A percentile compares a stretch with the other conserved stretches of the same genome.
Conservation (phyloP, 1,284 basidiomycete species). For the Naganishia sp. region DNA sequence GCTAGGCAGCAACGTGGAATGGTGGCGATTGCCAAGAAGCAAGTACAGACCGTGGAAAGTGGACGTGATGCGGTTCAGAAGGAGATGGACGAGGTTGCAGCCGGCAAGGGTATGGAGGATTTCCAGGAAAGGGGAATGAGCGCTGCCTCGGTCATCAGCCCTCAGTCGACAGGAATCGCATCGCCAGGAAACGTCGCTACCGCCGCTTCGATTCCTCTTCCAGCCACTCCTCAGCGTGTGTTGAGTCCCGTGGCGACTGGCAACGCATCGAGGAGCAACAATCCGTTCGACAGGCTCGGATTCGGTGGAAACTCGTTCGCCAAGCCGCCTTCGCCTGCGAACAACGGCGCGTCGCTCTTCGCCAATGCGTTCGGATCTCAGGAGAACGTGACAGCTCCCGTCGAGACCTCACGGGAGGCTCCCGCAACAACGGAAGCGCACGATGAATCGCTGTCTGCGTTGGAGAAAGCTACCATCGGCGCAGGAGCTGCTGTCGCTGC, state of each 20-base stretch:
- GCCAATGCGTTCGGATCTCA: slow-evolving; percentile 16
- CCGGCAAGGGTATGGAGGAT: slow-evolving; percentile 60
- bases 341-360: slow-evolving; percentile 30
- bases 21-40: slow-evolving; percentile 91
- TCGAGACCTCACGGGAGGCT: slow-evolving; percentile 9
- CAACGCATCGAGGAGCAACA: slow-evolving; percentile 64
- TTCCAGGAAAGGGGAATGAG: slow-evolving; percentile 31
- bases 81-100: slow-evolving; percentile 67
- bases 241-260: slow-evolving; percentile 54
- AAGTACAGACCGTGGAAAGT: slow-evolving; percentile 79
- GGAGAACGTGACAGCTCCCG: slow-evolving; percentile 3
- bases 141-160: slow-evolving; percentile 44
- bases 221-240: slow-evolving; percentile 63
- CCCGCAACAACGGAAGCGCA: not conserved
- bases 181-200: slow-evolving; percentile 52
- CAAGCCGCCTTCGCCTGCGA: slow-evolving; percentile 38
- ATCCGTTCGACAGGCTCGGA: slow-evolving; percentile 83
- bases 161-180: slow-evolving; percentile 49
- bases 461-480: slow-evolving; percentile 31
- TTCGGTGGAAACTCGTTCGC: slow-evolving; percentile 26
- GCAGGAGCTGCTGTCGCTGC: slow-evolving; percentile 34
- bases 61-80: slow-evolving; percentile 71
- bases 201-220: slow-evolving; percentile 69
- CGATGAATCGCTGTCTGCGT: slow-evolving; percentile 23
- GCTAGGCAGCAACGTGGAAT: slow-evolving; percentile 94